A percentile compares a stretch with the other conserved stretches of the same genome.
Conservation (phyloP, 441 rosid genomes). For the Erodium moschatum region DNA sequence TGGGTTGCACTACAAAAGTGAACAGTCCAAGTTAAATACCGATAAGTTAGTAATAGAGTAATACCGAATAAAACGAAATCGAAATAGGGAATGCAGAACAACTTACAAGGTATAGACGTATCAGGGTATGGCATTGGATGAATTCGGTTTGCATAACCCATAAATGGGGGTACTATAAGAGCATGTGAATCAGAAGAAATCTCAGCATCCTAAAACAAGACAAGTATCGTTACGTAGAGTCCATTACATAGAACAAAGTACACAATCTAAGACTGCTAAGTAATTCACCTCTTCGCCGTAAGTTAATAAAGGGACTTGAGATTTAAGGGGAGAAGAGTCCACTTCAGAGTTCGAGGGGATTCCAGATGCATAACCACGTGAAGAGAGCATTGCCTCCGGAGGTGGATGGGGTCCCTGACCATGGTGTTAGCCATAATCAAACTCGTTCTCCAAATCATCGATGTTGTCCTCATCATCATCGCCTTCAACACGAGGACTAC, state of each 20-base stretch:
- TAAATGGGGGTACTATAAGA: slow-evolving; percentile 50
- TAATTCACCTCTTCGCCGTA: slow-evolving; percentile 50
- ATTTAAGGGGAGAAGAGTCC: slow-evolving; percentile 34
- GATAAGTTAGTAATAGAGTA: not conserved
- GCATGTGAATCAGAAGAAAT: slow-evolving; percentile 57
- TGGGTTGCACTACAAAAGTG: slow-evolving; percentile 52
- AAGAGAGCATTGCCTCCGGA: slow-evolving; percentile 41
- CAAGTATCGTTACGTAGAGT: not conserved
- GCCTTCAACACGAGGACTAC: slow-evolving; percentile 70
- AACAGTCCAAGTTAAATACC: slow-evolving; percentile 13
- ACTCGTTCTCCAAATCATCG: slow-evolving; percentile 68
- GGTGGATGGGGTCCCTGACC: slow-evolving; percentile 34
- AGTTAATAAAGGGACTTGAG: slow-evolving; percentile 52
- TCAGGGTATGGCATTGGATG: slow-evolving; percentile 51
- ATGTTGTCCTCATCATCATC: slow-evolving; percentile 73
- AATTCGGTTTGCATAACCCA: slow-evolving; percentile 35
- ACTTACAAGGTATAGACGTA: slow-evolving; percentile 46
- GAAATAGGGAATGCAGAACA: slow-evolving; percentile 10
- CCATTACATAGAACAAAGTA: not conserved
- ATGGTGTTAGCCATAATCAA: slow-evolving; percentile 34
- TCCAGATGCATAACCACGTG: slow-evolving; percentile 35
- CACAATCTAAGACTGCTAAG: slow-evolving; percentile 12
- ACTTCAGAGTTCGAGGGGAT: slow-evolving; percentile 35
- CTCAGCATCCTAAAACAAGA: slow-evolving; percentile 39
- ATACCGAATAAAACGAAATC: not conserved